Conservation (phyloP, 345 rosid genomes). For the Diplotaxis tenuifolia region DNA sequence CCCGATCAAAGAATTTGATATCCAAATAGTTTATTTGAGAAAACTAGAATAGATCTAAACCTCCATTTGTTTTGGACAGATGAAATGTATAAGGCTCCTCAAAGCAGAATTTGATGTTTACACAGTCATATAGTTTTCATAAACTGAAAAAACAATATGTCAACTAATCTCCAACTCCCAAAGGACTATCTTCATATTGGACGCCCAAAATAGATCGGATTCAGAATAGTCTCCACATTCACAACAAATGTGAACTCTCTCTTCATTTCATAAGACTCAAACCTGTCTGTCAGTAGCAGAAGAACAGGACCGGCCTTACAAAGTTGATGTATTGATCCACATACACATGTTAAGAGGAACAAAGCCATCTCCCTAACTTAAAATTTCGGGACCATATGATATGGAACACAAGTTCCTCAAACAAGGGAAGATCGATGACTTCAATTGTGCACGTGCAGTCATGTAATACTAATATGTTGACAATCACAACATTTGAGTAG, state of each 20-base stretch:
- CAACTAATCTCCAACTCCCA: no score
- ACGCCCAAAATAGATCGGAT: background rate
- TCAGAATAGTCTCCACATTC: background rate
- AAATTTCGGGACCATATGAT: background rate
- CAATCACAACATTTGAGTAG: slow-evolving; percentile 18
- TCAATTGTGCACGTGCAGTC: slow-evolving; percentile 18
- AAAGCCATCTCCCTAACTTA: slow-evolving; percentile 1
- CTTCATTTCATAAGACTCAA: background rate
- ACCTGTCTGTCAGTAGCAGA: background rate
- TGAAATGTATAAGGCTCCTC: background rate
- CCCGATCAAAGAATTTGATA: background rate
- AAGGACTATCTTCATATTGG: no score
- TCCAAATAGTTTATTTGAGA: background rate
- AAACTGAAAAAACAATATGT: background rate
- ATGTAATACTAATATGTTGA: no score
- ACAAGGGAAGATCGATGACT: background rate
- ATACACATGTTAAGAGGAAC: background rate
- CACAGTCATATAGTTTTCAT: background rate
- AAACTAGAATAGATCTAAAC: slow-evolving; percentile 7
- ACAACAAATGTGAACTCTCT: background rate
- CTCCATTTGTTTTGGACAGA: background rate
- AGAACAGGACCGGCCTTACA: background rate
- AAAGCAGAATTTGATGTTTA: background rate
- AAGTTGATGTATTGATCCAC: no score
- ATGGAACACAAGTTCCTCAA: background rate